Base-by-base conservation (phyloP, 2,329 filamentous ascomycete genomes). In the Knufia petricola region DNA sequence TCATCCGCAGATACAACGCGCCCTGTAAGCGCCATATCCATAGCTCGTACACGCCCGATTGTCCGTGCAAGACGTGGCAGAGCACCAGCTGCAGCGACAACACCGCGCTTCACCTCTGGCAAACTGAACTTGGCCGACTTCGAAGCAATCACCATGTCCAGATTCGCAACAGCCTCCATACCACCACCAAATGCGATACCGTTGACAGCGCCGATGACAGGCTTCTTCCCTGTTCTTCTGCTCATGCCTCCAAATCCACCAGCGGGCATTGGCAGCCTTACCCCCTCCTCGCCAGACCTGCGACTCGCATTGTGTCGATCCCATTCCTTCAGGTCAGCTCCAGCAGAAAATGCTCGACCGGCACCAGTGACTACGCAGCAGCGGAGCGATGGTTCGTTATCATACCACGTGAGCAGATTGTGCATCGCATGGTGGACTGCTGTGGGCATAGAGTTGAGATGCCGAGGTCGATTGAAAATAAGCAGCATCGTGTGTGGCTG, bases 131-230 rank as follows among this genome's bases (percentile, higher is more conserved):
- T 66, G 0, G 84, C 82, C 8, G 61, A 57, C 3, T 65, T 19
- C 62, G 48, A 19, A 3, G 84, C 83, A 31, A 88, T 63, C 2
- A 88, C 74, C 41, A 89, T 66, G 67, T 90, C 85, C 52, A 75
- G 77, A 64, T 87, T 87, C 45, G 84, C 69, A 12, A 78, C 73
- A 67, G 87, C 85, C 69, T 89, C 85, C 64, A 84, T 81, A 1
- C 84, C 85, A 45, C 85, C 85, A 21, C 85, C 85, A 38, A 84
- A 73, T 52, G 82, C 85, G 12, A 83, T 67, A 8, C 85, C 85
- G 59, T 87, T 85, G 19, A 88, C 81, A 1, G 85, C 85, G 1
- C 79, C 82, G 20, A 89, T 75, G 44, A 89, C 72, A 6, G 85
- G 85, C 59, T 89, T 89, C 64, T 77, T 79, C 41, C 84, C 84